Evolutionary conservation across 1,139 yeast species (phyloP), one percentile per base, ranked within the genome.

Genomic region (Lodderomyces beijingensis): DNA sequence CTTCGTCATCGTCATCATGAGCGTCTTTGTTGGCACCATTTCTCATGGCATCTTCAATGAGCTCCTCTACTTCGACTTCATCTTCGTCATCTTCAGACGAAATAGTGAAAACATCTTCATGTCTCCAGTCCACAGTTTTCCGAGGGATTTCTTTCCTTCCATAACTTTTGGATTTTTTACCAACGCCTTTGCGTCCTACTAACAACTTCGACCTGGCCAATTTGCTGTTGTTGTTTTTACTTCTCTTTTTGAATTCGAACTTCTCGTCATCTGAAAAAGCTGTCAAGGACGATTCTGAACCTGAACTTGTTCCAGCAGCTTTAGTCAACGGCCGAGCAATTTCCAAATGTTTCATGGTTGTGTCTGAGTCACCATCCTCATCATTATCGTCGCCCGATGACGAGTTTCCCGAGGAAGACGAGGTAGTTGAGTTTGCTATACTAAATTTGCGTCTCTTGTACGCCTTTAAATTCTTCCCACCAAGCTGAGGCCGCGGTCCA

Each of bases 401-500:
- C 11, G 62, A 48, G 3, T 66, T 6, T 11, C 18, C 9, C 8
- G 58, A 50, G 5, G 58, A 50, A 5, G 55, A 56, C n/a, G 62
- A 57, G 3, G 62, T 51, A 10, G 62, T 49, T 4, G 67, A 59
- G 27, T 57, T 62, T 2, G 60, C 66, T 16, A 74, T 57, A 45
- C 77, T 70, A 42, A 72, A 69, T 34, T 73, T 48, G 32, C 76
- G 40, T 33, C 32, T 34, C 18, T 41, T 51, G 33, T 55, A 53
- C 16, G 52, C 42, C 31, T 56, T 56, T 32, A 62, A 45, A 27
- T 58, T 58, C 46, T 66, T 66, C 11, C 71, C 70, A 2, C 38
- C 38, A 28, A 28, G 27, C 28, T 19, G 21, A 19, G 10, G 10
- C 7, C 9, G 10, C 21, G 21, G 10, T 19, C 9, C 21, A 19